A percentile compares a stretch with the other conserved stretches of the same genome.
Evolutionary conservation across 2,329 filamentous ascomycete genomes (phyloP).

Genomic region (Nemania abortiva): DNA sequence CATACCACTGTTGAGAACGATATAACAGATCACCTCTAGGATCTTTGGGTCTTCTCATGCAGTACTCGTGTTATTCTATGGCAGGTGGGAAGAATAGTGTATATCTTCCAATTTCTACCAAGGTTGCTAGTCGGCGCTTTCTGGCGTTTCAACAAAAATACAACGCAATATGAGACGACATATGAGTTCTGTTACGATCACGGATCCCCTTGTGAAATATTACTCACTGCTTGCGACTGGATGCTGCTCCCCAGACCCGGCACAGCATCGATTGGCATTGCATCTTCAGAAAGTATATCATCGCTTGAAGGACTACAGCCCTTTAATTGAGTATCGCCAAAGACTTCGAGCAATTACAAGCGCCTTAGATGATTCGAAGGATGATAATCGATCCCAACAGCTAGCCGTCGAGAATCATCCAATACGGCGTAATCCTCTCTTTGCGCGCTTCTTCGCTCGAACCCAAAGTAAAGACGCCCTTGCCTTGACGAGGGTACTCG

Average conservation of each 20-base stretch:
- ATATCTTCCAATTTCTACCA: not conserved
- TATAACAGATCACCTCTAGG: not conserved
- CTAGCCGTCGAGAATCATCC: slow-evolving; percentile 67
- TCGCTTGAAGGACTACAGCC: slow-evolving; percentile 82
- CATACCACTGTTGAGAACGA: not conserved
- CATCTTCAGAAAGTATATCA: slow-evolving; percentile 83
- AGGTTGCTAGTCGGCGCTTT: not conserved
- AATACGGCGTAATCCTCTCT: slow-evolving; percentile 69
- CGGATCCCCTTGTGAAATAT: slow-evolving; percentile 82
- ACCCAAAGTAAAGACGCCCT: slow-evolving; percentile 68
- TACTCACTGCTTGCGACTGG: slow-evolving; percentile 76
- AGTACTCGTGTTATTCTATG: not conserved
- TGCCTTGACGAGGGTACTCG: slow-evolving; percentile 76
- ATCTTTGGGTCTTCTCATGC: not conserved
- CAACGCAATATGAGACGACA: slow-evolving; percentile 51
- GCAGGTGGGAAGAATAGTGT: not conserved
- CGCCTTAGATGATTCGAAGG: slow-evolving; percentile 55
- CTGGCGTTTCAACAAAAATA: not conserved
- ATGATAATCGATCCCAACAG: slow-evolving; percentile 51
- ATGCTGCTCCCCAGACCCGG: slow-evolving; percentile 74
- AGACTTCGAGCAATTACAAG: slow-evolving; percentile 71
- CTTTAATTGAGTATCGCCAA: slow-evolving; percentile 75
- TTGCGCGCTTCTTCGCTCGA: slow-evolving; percentile 69
- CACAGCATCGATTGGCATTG: slow-evolving; percentile 78
- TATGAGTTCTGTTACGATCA: slow-evolving; percentile 66